Evolutionary conservation across 2,329 filamentous ascomycete species (phyloP).

Genomic region (Myriosclerotinia duriaeana): DNA sequence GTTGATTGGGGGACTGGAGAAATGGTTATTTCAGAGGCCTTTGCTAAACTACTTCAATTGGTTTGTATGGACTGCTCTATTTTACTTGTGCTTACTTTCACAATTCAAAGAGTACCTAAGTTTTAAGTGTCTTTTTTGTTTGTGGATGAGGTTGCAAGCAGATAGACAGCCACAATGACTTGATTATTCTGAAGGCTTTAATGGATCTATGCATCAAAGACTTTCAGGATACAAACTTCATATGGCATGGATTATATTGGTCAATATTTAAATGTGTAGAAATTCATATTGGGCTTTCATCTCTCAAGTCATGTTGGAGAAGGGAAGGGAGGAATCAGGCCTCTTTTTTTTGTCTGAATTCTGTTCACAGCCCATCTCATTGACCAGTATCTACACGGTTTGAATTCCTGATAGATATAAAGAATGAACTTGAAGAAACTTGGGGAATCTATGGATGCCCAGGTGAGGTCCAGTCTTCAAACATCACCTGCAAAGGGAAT

Average conservation of each 20-base stretch:
- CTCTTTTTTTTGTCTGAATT: background rate
- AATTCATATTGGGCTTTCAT: background rate
- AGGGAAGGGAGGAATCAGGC: background rate
- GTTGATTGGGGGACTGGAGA: background rate
- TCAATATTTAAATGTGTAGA: background rate
- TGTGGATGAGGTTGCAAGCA: background rate
- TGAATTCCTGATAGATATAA: background rate
- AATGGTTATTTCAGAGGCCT: background rate
- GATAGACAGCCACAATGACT: background rate
- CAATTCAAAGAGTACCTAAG: background rate
- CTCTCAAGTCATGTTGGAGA: background rate
- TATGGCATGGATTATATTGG: background rate
- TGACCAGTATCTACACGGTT: background rate
- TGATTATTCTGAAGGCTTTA: background rate
- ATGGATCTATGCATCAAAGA: background rate
- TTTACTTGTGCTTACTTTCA: background rate
- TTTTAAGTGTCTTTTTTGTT: background rate
- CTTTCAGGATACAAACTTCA: background rate
- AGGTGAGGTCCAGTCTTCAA: background rate
- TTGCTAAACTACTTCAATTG: no score
- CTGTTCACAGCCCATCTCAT: background rate
- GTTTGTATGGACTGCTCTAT: no score
- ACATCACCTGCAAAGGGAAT: background rate
- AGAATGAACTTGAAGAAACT: background rate
- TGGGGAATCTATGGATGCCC: background rate